Evolutionary conservation across 1,284 basidiomycete species (phyloP).

Genomic region (Sanguinoderma infundibulare): DNA sequence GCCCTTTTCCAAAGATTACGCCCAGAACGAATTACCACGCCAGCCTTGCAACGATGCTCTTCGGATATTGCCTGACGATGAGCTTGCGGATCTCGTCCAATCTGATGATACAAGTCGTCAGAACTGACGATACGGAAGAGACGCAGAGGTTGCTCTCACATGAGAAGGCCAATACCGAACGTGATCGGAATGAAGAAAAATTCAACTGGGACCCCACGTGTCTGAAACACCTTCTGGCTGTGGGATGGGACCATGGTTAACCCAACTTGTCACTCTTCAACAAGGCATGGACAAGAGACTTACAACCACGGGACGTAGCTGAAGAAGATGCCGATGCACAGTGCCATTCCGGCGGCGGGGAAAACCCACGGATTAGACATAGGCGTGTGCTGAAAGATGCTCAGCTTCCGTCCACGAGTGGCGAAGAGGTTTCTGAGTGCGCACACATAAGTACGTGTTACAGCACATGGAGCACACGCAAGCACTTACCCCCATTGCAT

Average conservation of each 20-base stretch:
- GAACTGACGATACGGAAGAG: not conserved
- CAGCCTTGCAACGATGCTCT: constrained; percentile 39
- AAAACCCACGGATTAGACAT: constrained; percentile 47
- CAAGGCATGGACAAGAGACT: constrained; percentile 1
- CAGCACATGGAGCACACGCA: not conserved
- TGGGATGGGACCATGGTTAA: constrained; percentile 10
- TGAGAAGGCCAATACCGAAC: constrained; percentile 40
- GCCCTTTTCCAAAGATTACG: not conserved
- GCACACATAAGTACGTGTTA: not conserved
- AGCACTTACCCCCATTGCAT: constrained; percentile 62
- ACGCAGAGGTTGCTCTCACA: constrained; percentile 23
- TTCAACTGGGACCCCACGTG: constrained; percentile 53
- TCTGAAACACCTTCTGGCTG: constrained; percentile 57
- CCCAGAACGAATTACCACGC: constrained; percentile 41
- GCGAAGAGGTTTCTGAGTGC: constrained; percentile 46
- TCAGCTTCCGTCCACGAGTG: constrained; percentile 53
- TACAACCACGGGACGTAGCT: constrained; percentile 54
- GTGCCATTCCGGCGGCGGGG: constrained; percentile 50
- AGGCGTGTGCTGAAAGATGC: constrained; percentile 51
- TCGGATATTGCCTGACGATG: constrained; percentile 39
- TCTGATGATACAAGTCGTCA: constrained; percentile 19
- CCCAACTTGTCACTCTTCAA: constrained; percentile 3
- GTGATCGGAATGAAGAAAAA: constrained; percentile 52
- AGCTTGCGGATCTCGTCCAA: constrained; percentile 47
- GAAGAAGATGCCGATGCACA: constrained; percentile 57